These are phyloP conservation scores for Yueomyces sp. DNA, from an alignment of 805 yeast species.

Conservation along the genomic window DNA sequence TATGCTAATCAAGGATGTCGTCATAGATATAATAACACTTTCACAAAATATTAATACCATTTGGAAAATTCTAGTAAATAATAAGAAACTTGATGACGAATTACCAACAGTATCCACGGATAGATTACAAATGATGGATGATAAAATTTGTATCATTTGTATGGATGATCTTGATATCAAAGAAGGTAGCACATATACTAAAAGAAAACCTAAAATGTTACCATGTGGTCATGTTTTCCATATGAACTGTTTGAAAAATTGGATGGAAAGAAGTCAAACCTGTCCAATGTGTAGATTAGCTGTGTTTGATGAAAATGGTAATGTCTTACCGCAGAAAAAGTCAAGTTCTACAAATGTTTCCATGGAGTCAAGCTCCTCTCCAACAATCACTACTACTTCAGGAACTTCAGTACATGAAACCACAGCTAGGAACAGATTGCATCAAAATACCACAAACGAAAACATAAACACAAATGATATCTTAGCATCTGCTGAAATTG, in stretches of 20 bases:
- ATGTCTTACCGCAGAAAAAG: constrained; percentile 6
- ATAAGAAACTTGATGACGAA: constrained; percentile 49
- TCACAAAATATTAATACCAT: constrained; percentile 27
- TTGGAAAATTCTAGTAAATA: constrained; percentile 29
- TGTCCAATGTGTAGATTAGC: constrained; percentile 85
- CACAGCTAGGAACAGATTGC: not conserved
- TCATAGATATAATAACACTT: constrained; percentile 24
- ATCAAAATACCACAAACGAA: not conserved
- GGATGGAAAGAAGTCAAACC: constrained; percentile 86
- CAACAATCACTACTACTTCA: too few relatives aligned
- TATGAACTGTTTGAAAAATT: constrained; percentile 76
- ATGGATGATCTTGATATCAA: constrained; percentile 67
- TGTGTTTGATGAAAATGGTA: constrained; percentile 33
- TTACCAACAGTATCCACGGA: constrained; percentile 48
- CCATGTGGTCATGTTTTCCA: constrained; percentile 83
- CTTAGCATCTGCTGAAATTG: too few relatives aligned
- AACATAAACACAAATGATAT: not conserved
- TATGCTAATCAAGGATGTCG: constrained; percentile 37
- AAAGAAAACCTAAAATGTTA: constrained; percentile 52
- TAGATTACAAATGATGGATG: constrained; percentile 55
- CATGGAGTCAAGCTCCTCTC: too few relatives aligned
- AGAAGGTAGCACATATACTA: not conserved
- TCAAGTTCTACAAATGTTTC: not conserved
- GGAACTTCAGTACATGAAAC: too few relatives aligned
- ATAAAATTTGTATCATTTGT: constrained; percentile 71